Conservation (phyloP, 2,329 filamentous ascomycete genomes). For the Alternaria triticimaculans region DNA sequence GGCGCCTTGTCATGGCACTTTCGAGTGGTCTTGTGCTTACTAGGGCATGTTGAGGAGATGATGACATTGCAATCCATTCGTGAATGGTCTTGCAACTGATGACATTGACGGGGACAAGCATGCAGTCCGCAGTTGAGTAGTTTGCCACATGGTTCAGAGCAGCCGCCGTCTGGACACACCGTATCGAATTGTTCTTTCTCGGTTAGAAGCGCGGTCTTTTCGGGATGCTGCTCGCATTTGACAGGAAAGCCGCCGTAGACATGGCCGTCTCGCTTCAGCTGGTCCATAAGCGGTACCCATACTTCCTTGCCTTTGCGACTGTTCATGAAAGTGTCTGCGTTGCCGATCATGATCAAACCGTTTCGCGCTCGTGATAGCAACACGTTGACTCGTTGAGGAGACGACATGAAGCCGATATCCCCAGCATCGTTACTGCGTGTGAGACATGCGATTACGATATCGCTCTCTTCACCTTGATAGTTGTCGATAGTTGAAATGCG, state of each 20-base stretch:
- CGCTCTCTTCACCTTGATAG: slow-evolving; percentile 78
- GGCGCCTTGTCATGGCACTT: slow-evolving; percentile 54
- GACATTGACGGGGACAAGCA: slow-evolving; percentile 66
- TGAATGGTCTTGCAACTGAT: slow-evolving; percentile 66
- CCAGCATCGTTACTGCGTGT: slow-evolving; percentile 69
- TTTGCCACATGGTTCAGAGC: slow-evolving; percentile 62
- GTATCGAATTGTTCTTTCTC: slow-evolving; percentile 65
- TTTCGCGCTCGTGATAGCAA: slow-evolving; percentile 71
- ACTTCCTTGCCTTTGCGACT: slow-evolving; percentile 63
- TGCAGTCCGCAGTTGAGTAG: slow-evolving; percentile 66
- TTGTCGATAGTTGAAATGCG: slow-evolving; percentile 77
- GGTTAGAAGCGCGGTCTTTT: slow-evolving; percentile 54
- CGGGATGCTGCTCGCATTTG: slow-evolving; percentile 44
- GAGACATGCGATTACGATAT: slow-evolving; percentile 73
- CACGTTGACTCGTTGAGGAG: slow-evolving; percentile 73
- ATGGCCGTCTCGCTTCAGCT: slow-evolving; percentile 57
- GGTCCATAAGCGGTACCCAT: slow-evolving; percentile 66
- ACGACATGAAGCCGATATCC: slow-evolving; percentile 74
- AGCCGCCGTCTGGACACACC: slow-evolving; percentile 74
- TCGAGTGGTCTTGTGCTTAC: slow-evolving; percentile 58
- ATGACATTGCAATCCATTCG: slow-evolving; percentile 57
- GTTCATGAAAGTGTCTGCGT: slow-evolving; percentile 69
- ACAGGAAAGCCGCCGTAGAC: slow-evolving; percentile 53
- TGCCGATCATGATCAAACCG: slow-evolving; percentile 72
- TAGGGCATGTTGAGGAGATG: slow-evolving; percentile 58